These are phyloP conservation scores for Pichia insulana DNA, from an alignment of 805 yeast species.

Conservation along the genomic window DNA sequence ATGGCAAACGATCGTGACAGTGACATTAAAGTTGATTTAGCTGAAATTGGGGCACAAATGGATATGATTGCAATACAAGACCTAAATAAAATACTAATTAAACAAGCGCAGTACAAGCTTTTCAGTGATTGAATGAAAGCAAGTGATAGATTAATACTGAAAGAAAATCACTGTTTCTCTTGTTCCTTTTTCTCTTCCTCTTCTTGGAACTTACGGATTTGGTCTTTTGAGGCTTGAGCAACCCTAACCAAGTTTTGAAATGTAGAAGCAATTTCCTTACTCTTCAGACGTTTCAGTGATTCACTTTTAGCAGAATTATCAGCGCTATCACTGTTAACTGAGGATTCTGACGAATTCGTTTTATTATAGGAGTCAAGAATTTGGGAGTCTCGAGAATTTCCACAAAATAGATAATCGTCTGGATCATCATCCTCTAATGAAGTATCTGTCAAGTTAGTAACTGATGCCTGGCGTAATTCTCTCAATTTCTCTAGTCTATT, in stretches of 20 bases:
- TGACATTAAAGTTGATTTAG: background rate
- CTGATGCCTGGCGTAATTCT: conserved; percentile 48
- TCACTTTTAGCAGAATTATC: background rate
- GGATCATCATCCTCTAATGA: conserved; percentile 24
- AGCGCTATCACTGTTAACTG: background rate
- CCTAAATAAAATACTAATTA: conserved; percentile 9
- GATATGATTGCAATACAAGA: conserved; percentile 12
- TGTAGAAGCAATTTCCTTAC: conserved; percentile 23
- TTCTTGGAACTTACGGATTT: conserved; percentile 23
- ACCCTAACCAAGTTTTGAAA: conserved; percentile 26
- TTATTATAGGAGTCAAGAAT: conserved; percentile 27
- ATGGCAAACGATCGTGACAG: background rate
- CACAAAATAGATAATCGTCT: conserved; percentile 26
- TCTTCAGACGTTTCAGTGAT: conserved; percentile 9
- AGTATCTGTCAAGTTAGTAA: conserved; percentile 14
- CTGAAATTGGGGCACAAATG: conserved; percentile 6
- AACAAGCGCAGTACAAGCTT: conserved; percentile 16
- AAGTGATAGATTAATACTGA: background rate
- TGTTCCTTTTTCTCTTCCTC: conserved; percentile 13
- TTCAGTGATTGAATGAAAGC: conserved; percentile 6
- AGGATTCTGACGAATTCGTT: conserved; percentile 4
- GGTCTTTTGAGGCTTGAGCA: conserved; percentile 26
- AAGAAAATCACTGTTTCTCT: background rate
- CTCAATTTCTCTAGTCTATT: conserved; percentile 70
- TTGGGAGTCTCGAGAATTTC: conserved; percentile 34